Percentiles rank a stretch among this genome's conserved stretches.
Conservation (phyloP, 345 rosid genomes). For the Populus pruinosa region DNA sequence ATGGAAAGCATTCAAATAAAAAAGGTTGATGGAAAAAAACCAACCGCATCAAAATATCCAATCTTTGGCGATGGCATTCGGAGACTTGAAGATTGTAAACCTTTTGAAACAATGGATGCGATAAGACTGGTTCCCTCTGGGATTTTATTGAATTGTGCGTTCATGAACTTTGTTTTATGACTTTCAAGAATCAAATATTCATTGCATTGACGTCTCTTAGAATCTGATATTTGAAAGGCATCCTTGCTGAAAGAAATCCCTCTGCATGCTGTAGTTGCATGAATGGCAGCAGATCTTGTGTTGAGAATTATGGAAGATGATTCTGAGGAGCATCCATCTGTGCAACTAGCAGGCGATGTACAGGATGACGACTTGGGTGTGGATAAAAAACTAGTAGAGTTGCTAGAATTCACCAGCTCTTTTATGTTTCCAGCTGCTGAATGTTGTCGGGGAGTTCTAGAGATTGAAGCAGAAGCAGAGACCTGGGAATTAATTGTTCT, state of each 20-base stretch:
- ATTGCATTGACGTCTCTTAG: not conserved
- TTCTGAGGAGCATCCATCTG: slow-evolving; percentile 21
- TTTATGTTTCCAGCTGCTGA: slow-evolving; percentile 7
- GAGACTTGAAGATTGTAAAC: slow-evolving; percentile 35
- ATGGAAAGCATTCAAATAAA: not conserved
- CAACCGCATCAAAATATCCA: slow-evolving; percentile 48
- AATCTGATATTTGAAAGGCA: slow-evolving; percentile 15
- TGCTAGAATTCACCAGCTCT: slow-evolving; percentile 13
- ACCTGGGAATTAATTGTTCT: slow-evolving; percentile 11
- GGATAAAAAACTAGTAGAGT: slow-evolving; percentile 9
- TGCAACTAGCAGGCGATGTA: slow-evolving; percentile 24
- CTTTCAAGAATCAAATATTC: slow-evolving; percentile 4
- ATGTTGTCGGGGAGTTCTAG: slow-evolving; percentile 20
- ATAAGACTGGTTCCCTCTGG: slow-evolving; percentile 3
- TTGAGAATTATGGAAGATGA: slow-evolving; percentile 13
- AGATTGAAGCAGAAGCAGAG: slow-evolving; percentile 18
- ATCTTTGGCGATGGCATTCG: slow-evolving; percentile 46
- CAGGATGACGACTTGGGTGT: slow-evolving; percentile 18
- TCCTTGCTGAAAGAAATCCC: slow-evolving; percentile 7
- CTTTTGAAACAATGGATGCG: slow-evolving; percentile 8
- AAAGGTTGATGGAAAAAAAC: not conserved
- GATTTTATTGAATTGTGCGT: not conserved
- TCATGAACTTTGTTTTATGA: slow-evolving; percentile 9
- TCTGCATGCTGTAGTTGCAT: not conserved
- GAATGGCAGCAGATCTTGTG: slow-evolving; percentile 3